Conservation (phyloP, 768 basidiomycete genomes). For the Lactifluus rugatus region DNA sequence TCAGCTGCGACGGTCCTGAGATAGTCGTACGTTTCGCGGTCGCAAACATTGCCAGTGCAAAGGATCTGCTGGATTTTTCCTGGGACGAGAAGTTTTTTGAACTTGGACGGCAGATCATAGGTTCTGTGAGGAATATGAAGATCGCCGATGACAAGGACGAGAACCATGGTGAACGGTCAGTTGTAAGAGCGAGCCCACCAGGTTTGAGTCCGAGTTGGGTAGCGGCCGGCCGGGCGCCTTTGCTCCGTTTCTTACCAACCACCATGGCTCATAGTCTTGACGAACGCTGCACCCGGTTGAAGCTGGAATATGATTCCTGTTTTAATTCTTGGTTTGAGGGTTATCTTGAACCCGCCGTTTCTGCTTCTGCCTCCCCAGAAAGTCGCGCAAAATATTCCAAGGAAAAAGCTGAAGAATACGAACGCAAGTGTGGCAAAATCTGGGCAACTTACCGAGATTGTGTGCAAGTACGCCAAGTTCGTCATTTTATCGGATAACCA, state of each 20-base stretch:
- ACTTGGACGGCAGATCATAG: constrained; percentile 90
- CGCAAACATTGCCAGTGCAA: constrained; percentile 95
- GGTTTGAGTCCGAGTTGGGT: too few relatives aligned
- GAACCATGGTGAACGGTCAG: constrained; percentile 47
- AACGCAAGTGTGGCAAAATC: constrained; percentile 70
- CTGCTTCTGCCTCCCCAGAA: constrained; percentile 29
- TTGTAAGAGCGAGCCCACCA: too few relatives aligned
- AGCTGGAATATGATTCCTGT: constrained; percentile 84
- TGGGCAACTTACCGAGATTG: constrained; percentile 78
- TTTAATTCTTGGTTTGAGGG: constrained; percentile 98
- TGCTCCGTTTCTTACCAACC: neutral
- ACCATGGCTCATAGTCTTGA: constrained; percentile 74
- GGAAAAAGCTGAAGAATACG: constrained; percentile 80
- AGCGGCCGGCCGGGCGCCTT: too few relatives aligned
- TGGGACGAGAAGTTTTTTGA: constrained; percentile 81
- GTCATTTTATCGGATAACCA: neutral
- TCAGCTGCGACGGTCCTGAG: constrained; percentile 89
- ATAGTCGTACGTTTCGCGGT: constrained; percentile 96
- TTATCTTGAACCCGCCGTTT: constrained; percentile 76
- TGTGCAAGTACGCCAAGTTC: constrained; percentile 53
- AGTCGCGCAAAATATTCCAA: constrained; percentile 54
- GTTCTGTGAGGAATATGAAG: constrained; percentile 87
- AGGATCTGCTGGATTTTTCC: constrained; percentile 98
- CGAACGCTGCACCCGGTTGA: constrained; percentile 79
- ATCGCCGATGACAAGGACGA: constrained; percentile 95